These are phyloP conservation scores for Colletotrichum sp. DNA, from an alignment of 2,329 filamentous ascomycete genomes.

Conservation along the genomic window DNA sequence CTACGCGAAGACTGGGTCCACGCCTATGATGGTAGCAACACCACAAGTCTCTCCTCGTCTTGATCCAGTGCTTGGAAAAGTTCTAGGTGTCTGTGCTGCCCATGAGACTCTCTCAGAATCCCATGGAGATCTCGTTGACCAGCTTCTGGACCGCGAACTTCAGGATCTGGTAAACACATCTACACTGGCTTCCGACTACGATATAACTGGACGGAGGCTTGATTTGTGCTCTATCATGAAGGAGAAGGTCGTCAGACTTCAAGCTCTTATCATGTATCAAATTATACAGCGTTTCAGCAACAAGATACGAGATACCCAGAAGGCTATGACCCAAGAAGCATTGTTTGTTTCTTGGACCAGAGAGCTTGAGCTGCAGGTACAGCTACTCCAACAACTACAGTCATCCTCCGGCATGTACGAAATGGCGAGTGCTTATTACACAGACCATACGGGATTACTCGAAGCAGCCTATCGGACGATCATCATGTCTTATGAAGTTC, in stretches of 20 bases:
- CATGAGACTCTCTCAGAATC: not conserved
- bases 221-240: not conserved
- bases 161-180: not conserved
- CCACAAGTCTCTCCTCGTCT: not conserved
- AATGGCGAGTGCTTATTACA: not conserved
- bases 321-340: not conserved
- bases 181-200: not conserved
- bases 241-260: not conserved
- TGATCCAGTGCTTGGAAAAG: not conserved
- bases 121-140: not conserved
- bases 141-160: not conserved
- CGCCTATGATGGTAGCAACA: not conserved
- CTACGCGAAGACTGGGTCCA: not conserved
- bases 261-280: conserved; percentile 1
- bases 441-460: not conserved
- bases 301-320: not conserved
- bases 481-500: not conserved
- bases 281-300: conserved; percentile 1
- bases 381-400: not conserved
- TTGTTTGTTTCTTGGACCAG: not conserved
- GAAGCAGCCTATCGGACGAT: not conserved
- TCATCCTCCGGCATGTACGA: too few relatives aligned
- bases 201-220: not conserved
- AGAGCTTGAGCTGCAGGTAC: not conserved
- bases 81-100: not conserved